phyloP scores from a whole-genome alignment of 495 filamentous ascomycete genomes.

The Tuber microsphaerosporum region DNA sequence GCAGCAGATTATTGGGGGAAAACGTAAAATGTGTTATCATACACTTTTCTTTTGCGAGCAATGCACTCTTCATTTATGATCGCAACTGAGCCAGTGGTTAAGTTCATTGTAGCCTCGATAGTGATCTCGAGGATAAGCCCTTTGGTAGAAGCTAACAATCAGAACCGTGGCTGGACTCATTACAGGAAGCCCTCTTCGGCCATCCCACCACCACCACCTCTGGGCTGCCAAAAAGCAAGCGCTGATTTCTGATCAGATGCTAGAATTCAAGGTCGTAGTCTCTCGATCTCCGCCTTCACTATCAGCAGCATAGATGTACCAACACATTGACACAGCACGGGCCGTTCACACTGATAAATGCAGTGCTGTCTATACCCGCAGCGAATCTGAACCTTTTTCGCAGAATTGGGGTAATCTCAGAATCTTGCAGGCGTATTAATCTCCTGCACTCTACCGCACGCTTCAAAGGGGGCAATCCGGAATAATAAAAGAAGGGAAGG shows the following conservation, averaged over 20 bases:
- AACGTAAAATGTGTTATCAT: not conserved
- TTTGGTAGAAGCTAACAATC: constrained; percentile 9
- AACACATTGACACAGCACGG: constrained; percentile 21
- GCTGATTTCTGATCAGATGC: constrained; percentile 21
- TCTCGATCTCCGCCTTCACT: constrained; percentile 9
- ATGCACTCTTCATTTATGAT: not conserved
- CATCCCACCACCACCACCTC: constrained; percentile 9
- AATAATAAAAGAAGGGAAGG: constrained; percentile 10
- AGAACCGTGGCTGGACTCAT: constrained; percentile 13
- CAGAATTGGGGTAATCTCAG: constrained; percentile 14
- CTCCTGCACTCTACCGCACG: constrained; percentile 10
- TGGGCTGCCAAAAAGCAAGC: constrained; percentile 7
- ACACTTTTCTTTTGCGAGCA: not conserved
- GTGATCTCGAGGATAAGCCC: not conserved
- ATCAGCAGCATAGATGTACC: constrained; percentile 10
- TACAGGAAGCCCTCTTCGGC: constrained; percentile 6
- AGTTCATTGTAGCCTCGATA: not conserved
- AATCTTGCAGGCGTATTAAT: constrained; percentile 6
- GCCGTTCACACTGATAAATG: constrained; percentile 7
- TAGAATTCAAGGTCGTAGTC: constrained; percentile 2
- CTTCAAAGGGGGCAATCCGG: constrained; percentile 18
- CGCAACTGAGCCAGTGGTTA: not conserved
- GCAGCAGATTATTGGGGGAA: not conserved
- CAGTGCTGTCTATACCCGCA: constrained; percentile 16
- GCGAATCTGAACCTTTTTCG: not conserved